Evolutionary conservation across 495 filamentous ascomycete genomes (phyloP).

Genomic region (Cryomyces antarcticus): DNA sequence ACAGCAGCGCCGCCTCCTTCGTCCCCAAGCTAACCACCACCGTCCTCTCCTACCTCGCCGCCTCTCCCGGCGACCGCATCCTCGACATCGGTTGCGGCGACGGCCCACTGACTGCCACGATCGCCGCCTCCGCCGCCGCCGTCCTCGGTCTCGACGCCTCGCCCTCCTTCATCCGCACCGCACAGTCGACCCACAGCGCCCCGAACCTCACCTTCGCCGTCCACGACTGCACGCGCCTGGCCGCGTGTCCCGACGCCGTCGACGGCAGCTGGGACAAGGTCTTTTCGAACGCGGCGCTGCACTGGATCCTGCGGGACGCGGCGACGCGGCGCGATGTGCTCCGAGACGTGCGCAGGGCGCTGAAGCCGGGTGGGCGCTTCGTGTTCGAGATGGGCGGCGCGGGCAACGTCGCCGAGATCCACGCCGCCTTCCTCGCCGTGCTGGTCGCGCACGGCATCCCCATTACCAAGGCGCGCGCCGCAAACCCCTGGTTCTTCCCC

Average conservation of each 20-base stretch:
- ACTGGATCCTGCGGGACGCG: constrained; percentile 47
- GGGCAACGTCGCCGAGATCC: constrained; percentile 49
- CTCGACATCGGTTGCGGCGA: constrained; percentile 65
- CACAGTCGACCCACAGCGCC: constrained; percentile 20
- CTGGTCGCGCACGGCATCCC: constrained; percentile 32
- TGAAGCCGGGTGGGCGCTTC: constrained; percentile 37
- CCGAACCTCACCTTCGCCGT: constrained; percentile 19
- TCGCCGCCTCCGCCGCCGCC: constrained; percentile 22
- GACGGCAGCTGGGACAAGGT: constrained; percentile 34
- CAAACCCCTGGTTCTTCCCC: constrained; percentile 57
- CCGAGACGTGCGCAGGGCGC: constrained; percentile 22
- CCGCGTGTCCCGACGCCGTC: constrained; percentile 6
- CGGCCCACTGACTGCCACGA: constrained; percentile 38
- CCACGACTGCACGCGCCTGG: constrained; percentile 28
- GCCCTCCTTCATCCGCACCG: constrained; percentile 38
- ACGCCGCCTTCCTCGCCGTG: constrained; percentile 32
- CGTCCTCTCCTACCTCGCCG: constrained; percentile 43
- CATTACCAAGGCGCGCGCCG: constrained; percentile 24
- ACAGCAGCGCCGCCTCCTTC: constrained; percentile 47
- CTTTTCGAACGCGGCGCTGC: constrained; percentile 61
- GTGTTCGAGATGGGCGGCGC: constrained; percentile 57
- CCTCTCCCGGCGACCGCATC: constrained; percentile 35
- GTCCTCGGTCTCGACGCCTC: constrained; percentile 51
- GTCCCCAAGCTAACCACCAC: constrained; percentile 47
- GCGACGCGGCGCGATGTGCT: constrained; percentile 22